phyloP scores from a whole-genome alignment of 2,329 filamentous ascomycete genomes.

The Aspergillus fructus region DNA sequence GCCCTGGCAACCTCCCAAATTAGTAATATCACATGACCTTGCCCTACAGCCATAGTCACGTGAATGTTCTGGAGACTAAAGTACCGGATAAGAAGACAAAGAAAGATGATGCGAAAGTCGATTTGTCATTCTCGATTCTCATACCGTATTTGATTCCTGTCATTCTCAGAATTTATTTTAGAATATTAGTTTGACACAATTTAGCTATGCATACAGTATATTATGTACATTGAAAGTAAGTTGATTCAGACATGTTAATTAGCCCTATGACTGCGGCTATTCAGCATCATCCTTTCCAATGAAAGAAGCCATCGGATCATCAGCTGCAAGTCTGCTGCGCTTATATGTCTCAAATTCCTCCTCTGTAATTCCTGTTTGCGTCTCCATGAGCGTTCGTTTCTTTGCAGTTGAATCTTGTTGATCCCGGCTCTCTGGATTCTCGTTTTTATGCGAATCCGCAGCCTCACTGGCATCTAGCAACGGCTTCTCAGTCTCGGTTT shows the following conservation, averaged over 20 bases:
- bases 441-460: slow-evolving; percentile 21
- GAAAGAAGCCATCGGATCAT: slow-evolving; percentile 85
- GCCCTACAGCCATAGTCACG: background rate
- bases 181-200: background rate
- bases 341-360: slow-evolving; percentile 86
- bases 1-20: slow-evolving; percentile 20
- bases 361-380: slow-evolving; percentile 75
- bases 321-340: slow-evolving; percentile 67
- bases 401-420: slow-evolving; percentile 45
- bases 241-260: background rate
- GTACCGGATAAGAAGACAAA: background rate
- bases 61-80: background rate
- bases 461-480: slow-evolving; percentile 15
- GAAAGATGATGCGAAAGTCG: background rate
- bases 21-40: slow-evolving; percentile 14
- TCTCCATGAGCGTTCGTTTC: slow-evolving; percentile 75
- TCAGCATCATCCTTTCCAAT: slow-evolving; percentile 71
- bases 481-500: slow-evolving; percentile 12
- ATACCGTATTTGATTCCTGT: background rate
- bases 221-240: slow-evolving; percentile 5
- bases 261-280: slow-evolving; percentile 26
- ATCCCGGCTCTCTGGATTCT: slow-evolving; percentile 28
- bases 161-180: background rate
- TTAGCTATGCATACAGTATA: background rate
- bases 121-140: no score